Evolutionary conservation across 371 early-diverging fungal genomes (phyloP), one percentile per base, ranked within the genome.

Genomic region (Amoeboaphelidium protococcarum): DNA sequence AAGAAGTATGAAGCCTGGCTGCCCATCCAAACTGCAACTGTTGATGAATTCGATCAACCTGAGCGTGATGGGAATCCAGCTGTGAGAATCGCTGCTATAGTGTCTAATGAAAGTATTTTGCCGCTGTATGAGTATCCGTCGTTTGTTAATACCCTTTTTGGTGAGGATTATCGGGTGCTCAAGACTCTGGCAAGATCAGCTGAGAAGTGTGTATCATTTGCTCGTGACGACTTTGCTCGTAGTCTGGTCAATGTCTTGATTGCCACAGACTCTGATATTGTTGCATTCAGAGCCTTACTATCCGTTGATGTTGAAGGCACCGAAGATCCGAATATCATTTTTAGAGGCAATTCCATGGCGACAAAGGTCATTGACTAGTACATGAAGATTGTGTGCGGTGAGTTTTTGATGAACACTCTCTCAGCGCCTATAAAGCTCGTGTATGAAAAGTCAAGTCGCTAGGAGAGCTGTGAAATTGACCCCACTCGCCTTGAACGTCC

Each of bases 291-390:
- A 23, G 23, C 44, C 6, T 44, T 44, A 3, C 23, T 44, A 0
- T 44, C 44, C n/a, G 4, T 25, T 3, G 44, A 44, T 13, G 13
- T 44, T 25, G 23, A 44, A 44, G 23, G 23, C 19, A 44, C 46
- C 6, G 46, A 46, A 22, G 46, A 46, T 46, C 46, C 46, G 1
- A 46, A 46, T 13, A 37, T 46, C 24, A 23, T 48, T 1, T 48
- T 48, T 23, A 25, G 49, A 26, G 49, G 49, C 1, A 48, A 48
- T 43, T 42, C 49, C 2, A 1, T 48, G 13, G 13, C 41, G 0
- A 48, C 49, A 22, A 48, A 48, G 40, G 42, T 20, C 6, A 26
- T 48, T n/a, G 49, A 48, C n/a, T 19, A 40, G 22, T 48, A 48
- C 25, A 23, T 48, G 25, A 42, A 42, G 25, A n/a, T 27, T 10